Conservation (phyloP, 169 alveolate species). For the Cryptosporidium andersoni region DNA sequence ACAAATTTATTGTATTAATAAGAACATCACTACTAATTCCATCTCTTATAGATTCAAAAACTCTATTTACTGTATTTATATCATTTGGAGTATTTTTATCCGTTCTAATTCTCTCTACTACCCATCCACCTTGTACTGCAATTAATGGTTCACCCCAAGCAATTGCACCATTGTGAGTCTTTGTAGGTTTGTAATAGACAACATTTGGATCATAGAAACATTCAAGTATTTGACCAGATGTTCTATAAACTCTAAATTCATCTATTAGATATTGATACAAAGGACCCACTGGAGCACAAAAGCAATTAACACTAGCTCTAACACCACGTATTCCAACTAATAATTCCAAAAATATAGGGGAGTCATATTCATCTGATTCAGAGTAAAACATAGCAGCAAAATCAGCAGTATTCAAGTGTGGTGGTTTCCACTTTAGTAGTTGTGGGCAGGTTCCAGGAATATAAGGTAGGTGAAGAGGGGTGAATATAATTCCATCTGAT, state of each 20-base stretch:
- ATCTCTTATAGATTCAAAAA: slow-evolving; percentile 83
- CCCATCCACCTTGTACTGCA: slow-evolving; percentile 88
- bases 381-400: slow-evolving; percentile 75
- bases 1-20: slow-evolving; percentile 34
- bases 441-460: slow-evolving; percentile 93
- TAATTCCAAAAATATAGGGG: slow-evolving; percentile 53
- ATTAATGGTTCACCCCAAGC: slow-evolving; percentile 42
- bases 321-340: slow-evolving; percentile 63
- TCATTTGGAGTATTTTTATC: slow-evolving; percentile 86
- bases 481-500: slow-evolving; percentile 94
- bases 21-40: slow-evolving; percentile 74
- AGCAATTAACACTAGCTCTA: slow-evolving; percentile 70
- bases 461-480: slow-evolving; percentile 90
- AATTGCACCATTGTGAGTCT: slow-evolving; percentile 42
- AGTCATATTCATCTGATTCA: slow-evolving; percentile 29
- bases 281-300: slow-evolving; percentile 85
- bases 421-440: slow-evolving; percentile 95
- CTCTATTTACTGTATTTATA: slow-evolving; percentile 79
- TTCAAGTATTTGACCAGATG: slow-evolving; percentile 71
- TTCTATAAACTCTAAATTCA: slow-evolving; percentile 74
- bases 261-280: slow-evolving; percentile 81
- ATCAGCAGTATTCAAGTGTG: slow-evolving; percentile 92
- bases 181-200: slow-evolving; percentile 25
- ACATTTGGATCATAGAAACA: slow-evolving; percentile 63
- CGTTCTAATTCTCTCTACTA: slow-evolving; percentile 86